Evolutionary conservation across 2,329 filamentous ascomycete genomes (phyloP).

Genomic region (Aspergillus ibericus): DNA sequence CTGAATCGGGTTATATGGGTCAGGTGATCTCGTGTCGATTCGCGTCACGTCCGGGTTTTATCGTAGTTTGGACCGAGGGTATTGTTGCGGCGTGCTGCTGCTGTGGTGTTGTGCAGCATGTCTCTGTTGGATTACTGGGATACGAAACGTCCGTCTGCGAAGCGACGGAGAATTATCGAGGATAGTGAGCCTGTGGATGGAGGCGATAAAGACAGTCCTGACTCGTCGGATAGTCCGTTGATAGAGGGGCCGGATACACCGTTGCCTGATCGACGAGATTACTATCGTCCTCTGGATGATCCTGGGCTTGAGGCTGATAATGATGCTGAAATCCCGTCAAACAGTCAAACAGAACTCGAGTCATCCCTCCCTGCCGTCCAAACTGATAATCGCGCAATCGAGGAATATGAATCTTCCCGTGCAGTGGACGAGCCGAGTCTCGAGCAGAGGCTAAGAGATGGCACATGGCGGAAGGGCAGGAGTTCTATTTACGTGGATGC

Average conservation of each 20-base stretch:
- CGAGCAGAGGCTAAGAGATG: conserved; percentile 55
- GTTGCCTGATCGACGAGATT: conserved; percentile 23
- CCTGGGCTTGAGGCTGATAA: conserved; percentile 1
- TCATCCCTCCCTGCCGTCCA: conserved; percentile 67
- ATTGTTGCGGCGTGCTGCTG: not conserved
- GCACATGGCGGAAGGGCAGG: conserved; percentile 70
- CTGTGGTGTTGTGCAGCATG: conserved; percentile 24
- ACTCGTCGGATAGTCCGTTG: conserved; percentile 31
- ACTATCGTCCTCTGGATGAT: conserved; percentile 12
- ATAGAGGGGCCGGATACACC: conserved; percentile 26
- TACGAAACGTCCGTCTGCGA: conserved; percentile 30
- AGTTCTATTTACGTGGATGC: conserved; percentile 97
- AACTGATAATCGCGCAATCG: conserved; percentile 69
- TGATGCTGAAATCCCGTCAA: conserved; percentile 34
- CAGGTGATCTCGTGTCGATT: conserved; percentile 34
- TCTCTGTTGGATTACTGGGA: conserved; percentile 40
- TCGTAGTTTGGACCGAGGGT: not conserved
- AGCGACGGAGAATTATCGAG: conserved; percentile 32
- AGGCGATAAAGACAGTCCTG: conserved; percentile 7
- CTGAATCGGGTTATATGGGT: conserved; percentile 13
- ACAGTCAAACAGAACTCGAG: conserved; percentile 66
- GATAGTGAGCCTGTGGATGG: conserved; percentile 7
- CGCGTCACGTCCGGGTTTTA: conserved; percentile 1
- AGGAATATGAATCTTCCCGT: conserved; percentile 73
- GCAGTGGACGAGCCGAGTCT: conserved; percentile 53